Conservation (phyloP, 306 rosid genomes). For the Lathyrus sativus region DNA sequence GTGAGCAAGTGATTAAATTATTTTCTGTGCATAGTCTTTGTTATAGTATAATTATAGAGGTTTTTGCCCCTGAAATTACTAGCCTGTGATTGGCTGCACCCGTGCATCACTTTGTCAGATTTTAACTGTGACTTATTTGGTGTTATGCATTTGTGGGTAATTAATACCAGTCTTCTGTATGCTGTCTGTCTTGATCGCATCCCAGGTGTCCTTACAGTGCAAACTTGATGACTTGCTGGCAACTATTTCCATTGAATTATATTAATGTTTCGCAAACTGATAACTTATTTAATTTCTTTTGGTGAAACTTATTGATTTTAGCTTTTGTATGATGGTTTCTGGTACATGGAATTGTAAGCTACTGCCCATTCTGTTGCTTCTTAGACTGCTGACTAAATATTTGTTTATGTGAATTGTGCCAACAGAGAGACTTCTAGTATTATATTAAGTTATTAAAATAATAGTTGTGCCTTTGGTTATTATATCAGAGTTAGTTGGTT, state of each 20-base stretch:
- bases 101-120: background rate
- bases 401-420: background rate
- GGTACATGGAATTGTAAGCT: background rate
- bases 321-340: background rate
- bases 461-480: background rate
- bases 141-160: background rate
- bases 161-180: background rate
- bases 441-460: background rate
- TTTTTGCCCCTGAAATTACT: background rate
- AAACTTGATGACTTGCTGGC: background rate
- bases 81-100: background rate
- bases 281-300: background rate
- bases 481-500: background rate
- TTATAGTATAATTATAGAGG: background rate
- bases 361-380: constrained; percentile 2
- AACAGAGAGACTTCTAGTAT: background rate
- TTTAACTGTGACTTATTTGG: background rate
- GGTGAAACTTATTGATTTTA: background rate
- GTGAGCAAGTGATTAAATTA: background rate
- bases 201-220: background rate
- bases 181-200: background rate
- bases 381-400: background rate
- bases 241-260: background rate
- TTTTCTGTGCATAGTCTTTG: background rate
- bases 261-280: background rate